phyloP scores from a whole-genome alignment of 371 early-diverging fungal genomes.

The Actinomortierella ambigua region DNA sequence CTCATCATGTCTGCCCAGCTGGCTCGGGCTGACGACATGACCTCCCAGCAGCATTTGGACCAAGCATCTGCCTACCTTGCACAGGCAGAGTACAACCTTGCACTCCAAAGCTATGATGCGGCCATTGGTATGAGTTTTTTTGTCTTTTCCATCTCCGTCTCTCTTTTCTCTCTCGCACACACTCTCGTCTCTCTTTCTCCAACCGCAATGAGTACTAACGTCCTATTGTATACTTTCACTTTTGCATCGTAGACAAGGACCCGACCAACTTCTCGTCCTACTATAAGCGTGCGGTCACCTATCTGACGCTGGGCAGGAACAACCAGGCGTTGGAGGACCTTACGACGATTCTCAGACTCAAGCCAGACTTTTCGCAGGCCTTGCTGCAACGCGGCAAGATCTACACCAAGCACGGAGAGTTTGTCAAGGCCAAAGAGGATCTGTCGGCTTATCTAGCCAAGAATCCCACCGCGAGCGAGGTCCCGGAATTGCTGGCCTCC shows the following conservation, averaged over 20 bases:
- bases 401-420: slow-evolving; percentile 72
- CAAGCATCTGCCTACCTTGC: slow-evolving; percentile 67
- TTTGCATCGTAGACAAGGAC: slow-evolving; percentile 58
- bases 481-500: slow-evolving; percentile 49
- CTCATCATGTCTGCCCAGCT: slow-evolving; percentile 28
- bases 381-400: slow-evolving; percentile 81
- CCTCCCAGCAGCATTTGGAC: slow-evolving; percentile 61
- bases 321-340: slow-evolving; percentile 81
- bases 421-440: slow-evolving; percentile 63
- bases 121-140: slow-evolving; percentile 63
- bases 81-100: slow-evolving; percentile 65
- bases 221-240: not conserved
- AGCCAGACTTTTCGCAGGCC: slow-evolving; percentile 85
- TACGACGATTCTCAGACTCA: slow-evolving; percentile 70
- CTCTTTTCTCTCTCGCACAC: not conserved
- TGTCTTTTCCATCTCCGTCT: not conserved
- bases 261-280: slow-evolving; percentile 81
- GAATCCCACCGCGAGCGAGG: slow-evolving; percentile 14
- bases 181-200: not conserved
- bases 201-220: not conserved
- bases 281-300: slow-evolving; percentile 88
- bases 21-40: slow-evolving; percentile 48
- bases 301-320: slow-evolving; percentile 75
- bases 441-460: slow-evolving; percentile 18
- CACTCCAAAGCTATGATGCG: slow-evolving; percentile 70